These are phyloP conservation scores for Sporothrix variecibatus DNA, from an alignment of 2,329 filamentous ascomycete species.

Conservation along the genomic window DNA sequence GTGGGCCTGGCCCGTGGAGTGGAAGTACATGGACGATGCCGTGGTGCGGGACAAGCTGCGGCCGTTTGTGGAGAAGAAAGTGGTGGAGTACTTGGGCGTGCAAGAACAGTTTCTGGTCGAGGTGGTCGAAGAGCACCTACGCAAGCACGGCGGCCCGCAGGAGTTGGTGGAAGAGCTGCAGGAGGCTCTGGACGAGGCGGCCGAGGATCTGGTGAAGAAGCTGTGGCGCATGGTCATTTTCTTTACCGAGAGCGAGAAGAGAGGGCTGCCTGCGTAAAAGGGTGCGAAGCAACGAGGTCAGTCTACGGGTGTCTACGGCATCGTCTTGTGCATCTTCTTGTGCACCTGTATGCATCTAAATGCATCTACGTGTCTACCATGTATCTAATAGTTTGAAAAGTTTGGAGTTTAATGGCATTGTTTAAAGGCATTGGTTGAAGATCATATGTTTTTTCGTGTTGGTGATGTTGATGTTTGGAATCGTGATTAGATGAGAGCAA, in stretches of 20 bases:
- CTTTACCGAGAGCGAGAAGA: conserved; percentile 92
- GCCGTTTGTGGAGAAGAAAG: conserved; percentile 97
- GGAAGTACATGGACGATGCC: conserved; percentile 83
- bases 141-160: conserved; percentile 71
- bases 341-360: not conserved
- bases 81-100: conserved; percentile 92
- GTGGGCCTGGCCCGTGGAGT: conserved; percentile 91
- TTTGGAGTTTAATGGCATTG: not conserved
- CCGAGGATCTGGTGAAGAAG: conserved; percentile 91
- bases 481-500: too few relatives aligned
- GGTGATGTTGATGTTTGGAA: not conserved
- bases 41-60: conserved; percentile 83
- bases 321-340: not conserved
- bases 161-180: conserved; percentile 83
- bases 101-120: conserved; percentile 96
- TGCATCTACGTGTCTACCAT: not conserved
- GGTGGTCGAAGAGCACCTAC: conserved; percentile 84
- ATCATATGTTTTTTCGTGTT: not conserved
- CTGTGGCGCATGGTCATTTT: conserved; percentile 98
- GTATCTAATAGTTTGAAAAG: not conserved
- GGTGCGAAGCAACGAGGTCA: not conserved
- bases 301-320: not conserved
- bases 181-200: conserved; percentile 91
- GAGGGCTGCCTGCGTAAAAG: conserved; percentile 66
- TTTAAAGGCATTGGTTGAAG: not conserved